Evolutionary conservation across 2,329 filamentous ascomycete genomes (phyloP), one percentile per base, ranked within the genome.

Genomic region (Rutstroemia sp.): DNA sequence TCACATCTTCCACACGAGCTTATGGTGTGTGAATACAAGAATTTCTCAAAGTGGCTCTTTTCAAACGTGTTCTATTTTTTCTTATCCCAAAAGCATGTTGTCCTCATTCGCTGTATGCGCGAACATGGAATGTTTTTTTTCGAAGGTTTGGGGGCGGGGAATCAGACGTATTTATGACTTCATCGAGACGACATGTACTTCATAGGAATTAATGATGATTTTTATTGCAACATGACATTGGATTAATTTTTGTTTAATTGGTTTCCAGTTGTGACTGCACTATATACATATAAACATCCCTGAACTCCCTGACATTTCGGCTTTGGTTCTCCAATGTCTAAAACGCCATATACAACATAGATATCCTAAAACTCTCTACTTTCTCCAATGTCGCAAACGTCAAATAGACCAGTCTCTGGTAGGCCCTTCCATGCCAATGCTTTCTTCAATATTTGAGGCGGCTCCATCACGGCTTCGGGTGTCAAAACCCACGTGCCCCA

Each of bases 341-440:
- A 42, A 42, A 42, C 17, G 39, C 39, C 39, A 42, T 42, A 42
- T 42, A 48, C 17, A 27, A 8, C 25, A 27, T 39, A 19, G n/a
- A 19, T 8, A 47, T 5, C 55, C 76, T 66, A 86, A 70, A 90
- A 94, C 68, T 90, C 87, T 58, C 83, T 79, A 64, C 85, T 92
- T 74, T 92, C 89, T 0, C 90, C 89, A 73, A 96, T 88, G 63
- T 89, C 84, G 67, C 89, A 92, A 1, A 88, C 80, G 67, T 92
- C 90, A 74, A 94, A 95, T 0, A 88, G 75, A 0, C 89, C 89
- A 47, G 77, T 80, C 71, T 92, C 87, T 0, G 80, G 75, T 1
- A 95, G 68, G 0, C 81, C 83, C 64, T 84, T 84, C 65, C 78
- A 79, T 64, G 75, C 79, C 68, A 96, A 72, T 2, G 91, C 91